Base-by-base conservation (phyloP, 495 filamentous ascomycete species). In the Neurospora sp. region DNA sequence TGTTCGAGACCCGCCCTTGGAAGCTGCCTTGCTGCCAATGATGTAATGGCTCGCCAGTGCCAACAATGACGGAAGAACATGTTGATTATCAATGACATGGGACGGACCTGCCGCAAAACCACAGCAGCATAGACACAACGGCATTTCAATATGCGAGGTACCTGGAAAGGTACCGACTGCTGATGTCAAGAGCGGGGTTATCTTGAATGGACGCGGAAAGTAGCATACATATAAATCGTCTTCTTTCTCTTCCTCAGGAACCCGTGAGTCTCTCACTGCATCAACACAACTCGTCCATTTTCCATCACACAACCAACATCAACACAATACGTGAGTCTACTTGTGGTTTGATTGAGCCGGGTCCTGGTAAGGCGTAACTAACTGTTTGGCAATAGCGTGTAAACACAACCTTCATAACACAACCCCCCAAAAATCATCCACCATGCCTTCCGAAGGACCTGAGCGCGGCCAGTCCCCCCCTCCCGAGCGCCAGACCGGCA, bases 381-480 rank as follows among this genome's bases (percentile, higher is more conserved):
- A 66, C 14, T 27, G 54, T 66, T 35, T 31, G 27, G 23, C 14
- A 4, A 35, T 35, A 66, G 23, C 1, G 54, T 62, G 23, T 66
- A 31, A 62, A 62, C 23, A 31, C 54, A 35, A 62, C 54, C 39
- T 44, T 4, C 35, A 35, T 20, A 62, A 38, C 27, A 39, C 60
- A 70, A 2, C 35, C 60, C 37, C 62, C 42, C 72, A 31, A 38
- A 46, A 49, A 23, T 44, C 20, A n/a, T 54, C 14, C 72, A 76
- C 42, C 66, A 81, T 77, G 77, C 62, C 76, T 72, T 60, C 49
- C 49, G 78, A 76, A 10, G 70, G 62, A 38, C 69, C 42, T 72
- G 77, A 86, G 78, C 93, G 93, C 81, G 91, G 90, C 77, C 90
- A 97, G 80, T 98, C 95, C 11, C 95, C 95, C 16, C 83, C 89